These are phyloP conservation scores for Suillus discolor DNA, from an alignment of 768 basidiomycete genomes.

Conservation along the genomic window DNA sequence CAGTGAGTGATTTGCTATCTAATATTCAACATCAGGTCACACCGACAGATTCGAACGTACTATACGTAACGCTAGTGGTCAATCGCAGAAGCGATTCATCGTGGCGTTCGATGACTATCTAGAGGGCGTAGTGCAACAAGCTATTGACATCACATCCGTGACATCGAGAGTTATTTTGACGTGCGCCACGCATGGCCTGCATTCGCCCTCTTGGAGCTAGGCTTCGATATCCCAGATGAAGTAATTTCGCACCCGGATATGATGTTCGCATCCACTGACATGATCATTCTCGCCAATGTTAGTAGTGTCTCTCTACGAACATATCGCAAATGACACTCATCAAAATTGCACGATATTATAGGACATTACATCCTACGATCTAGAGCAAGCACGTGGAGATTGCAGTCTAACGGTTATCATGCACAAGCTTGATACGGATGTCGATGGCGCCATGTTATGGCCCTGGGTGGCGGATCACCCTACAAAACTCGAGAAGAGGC, in stretches of 20 bases:
- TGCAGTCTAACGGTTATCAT: constrained; percentile 48
- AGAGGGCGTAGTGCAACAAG: constrained; percentile 43
- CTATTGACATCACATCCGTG: too few species aligned
- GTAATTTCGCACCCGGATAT: constrained; percentile 44
- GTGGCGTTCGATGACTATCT: constrained; percentile 38
- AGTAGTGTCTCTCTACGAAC: constrained; percentile 4
- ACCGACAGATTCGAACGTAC: constrained; percentile 8
- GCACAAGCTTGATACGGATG: constrained; percentile 40
- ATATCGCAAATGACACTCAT: not conserved
- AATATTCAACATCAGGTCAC: not conserved
- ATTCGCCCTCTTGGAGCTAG: constrained; percentile 39
- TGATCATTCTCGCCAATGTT: constrained; percentile 40
- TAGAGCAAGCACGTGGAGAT: constrained; percentile 32
- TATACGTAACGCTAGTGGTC: not conserved
- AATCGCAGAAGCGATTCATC: constrained; percentile 39
- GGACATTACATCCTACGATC: constrained; percentile 35
- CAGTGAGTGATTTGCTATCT: constrained; percentile 9
- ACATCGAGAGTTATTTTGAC: constrained; percentile 44
- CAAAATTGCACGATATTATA: constrained; percentile 5
- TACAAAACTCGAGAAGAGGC: constrained; percentile 37
- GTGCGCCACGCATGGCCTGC: constrained; percentile 43
- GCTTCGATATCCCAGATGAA: constrained; percentile 41
- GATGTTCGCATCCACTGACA: constrained; percentile 30
- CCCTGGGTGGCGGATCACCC: constrained; percentile 40
- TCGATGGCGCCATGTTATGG: constrained; percentile 44